Conservation (phyloP, 2,329 filamentous ascomycete species). For the Aureobasidium melanogenum region DNA sequence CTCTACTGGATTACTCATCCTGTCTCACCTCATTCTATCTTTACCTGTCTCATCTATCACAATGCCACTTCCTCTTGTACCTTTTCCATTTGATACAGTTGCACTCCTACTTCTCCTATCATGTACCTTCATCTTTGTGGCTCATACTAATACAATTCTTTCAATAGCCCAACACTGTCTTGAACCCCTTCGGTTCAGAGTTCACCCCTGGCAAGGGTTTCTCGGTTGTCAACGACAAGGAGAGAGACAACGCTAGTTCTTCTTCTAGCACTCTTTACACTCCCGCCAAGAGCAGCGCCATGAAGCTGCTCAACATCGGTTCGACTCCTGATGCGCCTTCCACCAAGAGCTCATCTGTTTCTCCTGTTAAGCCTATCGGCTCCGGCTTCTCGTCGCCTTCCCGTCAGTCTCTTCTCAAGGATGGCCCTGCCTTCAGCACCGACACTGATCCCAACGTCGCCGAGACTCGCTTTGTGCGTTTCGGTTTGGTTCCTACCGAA, state of each 20-base stretch:
- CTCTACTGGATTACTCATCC: neutral
- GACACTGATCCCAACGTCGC: neutral
- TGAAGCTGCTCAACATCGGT: neutral
- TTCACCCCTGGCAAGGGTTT: neutral
- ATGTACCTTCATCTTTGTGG: neutral
- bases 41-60: neutral
- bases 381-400: neutral
- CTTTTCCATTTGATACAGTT: neutral
- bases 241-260: neutral
- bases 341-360: neutral
- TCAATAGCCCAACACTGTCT: neutral
- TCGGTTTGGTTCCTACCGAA: neutral
- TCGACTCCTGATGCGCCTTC: neutral
- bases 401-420: neutral
- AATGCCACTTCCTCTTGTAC: neutral
- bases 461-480: neutral
- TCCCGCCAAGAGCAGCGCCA: neutral
- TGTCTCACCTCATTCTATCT: neutral
- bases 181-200: neutral
- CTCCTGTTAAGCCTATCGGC: neutral
- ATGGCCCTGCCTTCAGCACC: conserved; percentile 2
- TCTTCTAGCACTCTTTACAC: neutral
- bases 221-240: neutral
- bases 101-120: neutral
- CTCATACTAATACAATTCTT: neutral